Base-by-base conservation (phyloP, 2,329 filamentous ascomycete genomes). In the Arthroderma sp. region DNA sequence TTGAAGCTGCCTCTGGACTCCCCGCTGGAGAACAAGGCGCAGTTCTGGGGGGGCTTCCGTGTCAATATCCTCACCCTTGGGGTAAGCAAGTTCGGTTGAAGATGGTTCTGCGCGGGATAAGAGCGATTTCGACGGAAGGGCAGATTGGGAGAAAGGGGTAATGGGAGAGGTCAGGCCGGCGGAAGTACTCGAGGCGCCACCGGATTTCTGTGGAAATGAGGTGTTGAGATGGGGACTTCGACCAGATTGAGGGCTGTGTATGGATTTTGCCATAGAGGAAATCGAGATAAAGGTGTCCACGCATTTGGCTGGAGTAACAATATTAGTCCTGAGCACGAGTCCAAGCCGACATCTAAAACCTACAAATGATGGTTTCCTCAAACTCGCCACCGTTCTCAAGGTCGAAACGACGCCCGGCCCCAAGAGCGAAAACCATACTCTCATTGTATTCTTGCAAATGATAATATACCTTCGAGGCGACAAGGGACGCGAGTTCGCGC, bases 361-460 rank as follows among this genome's bases (percentile, higher is more conserved):
- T 66, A 77, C 74, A 89, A 64, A 96, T 88, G 68, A 98, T 96
- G 46, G 91, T 98, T 70, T 98, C 88, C 66, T 98, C 91, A 60
- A 94, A 98, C 70, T 98, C 91, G 66, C 86, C 84, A 43, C 85
- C 82, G 44, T 82, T 76, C 58, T 95, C 85, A 53, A 96, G 77
- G 69, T 93, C 86, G 73, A 98, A 95, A 41, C 94, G 80, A 62
- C 95, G 86, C 49, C 91, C 91, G 27, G 91, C 88, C 48, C 87
- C 88, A 38, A 98, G 78, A 51, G 91, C 91, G 66, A 98, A 96
- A 43, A 86, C 84, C 89, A 98, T 96, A 67, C 89, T 95, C 71
- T 98, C 91, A 63, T 95, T 91, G 72, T 98, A 98, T 64, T 91
- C 91, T 68, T 95, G 87, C 43, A 98, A 80, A 63, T 98, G 91